Conservation (phyloP, 768 basidiomycete genomes). For the Clitopilus passeckerianus region DNA sequence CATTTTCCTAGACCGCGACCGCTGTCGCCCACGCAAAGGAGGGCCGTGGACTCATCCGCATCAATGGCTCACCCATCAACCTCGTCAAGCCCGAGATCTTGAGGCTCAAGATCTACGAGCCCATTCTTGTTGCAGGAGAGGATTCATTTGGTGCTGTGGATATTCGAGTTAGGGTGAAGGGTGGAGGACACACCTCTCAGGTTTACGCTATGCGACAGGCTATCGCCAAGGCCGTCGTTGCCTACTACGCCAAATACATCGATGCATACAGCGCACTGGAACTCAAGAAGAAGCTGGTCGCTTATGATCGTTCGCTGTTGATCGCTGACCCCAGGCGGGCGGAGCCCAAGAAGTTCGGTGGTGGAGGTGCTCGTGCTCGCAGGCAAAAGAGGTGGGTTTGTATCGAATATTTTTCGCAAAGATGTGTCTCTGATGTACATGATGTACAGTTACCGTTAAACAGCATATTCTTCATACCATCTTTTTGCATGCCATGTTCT, state of each 20-base stretch:
- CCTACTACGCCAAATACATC: constrained; percentile 98
- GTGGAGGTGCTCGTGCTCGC: constrained; percentile 95
- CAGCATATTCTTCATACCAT: neutral
- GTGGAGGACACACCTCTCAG: constrained; percentile 99
- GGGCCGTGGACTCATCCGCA: constrained; percentile 92
- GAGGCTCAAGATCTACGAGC: constrained; percentile 97
- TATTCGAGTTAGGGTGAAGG: constrained; percentile 96
- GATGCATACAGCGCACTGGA: constrained; percentile 97
- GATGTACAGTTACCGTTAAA: neutral
- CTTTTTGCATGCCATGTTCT: neutral
- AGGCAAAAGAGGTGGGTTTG: constrained; percentile 86
- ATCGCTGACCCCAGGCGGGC: constrained; percentile 95
- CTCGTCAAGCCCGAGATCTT: constrained; percentile 94
- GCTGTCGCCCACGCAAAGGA: constrained; percentile 97
- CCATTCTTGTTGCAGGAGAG: constrained; percentile 89
- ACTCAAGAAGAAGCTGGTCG: constrained; percentile 95
- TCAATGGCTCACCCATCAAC: constrained; percentile 95
- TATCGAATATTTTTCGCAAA: constrained; percentile 30
- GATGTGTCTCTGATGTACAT: neutral
- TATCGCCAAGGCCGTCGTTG: constrained; percentile 95
- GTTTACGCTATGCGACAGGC: constrained; percentile 99
- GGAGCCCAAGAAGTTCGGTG: constrained; percentile 99
- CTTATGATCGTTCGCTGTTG: constrained; percentile 88
- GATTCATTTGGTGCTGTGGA: constrained; percentile 85
- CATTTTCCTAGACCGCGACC: constrained; percentile 75